Percentiles rank a stretch among this genome's conserved stretches.
These are phyloP conservation scores for Tuctoria greenei DNA, from an alignment of 176 grass and related monocot species.

Conservation along the genomic window DNA sequence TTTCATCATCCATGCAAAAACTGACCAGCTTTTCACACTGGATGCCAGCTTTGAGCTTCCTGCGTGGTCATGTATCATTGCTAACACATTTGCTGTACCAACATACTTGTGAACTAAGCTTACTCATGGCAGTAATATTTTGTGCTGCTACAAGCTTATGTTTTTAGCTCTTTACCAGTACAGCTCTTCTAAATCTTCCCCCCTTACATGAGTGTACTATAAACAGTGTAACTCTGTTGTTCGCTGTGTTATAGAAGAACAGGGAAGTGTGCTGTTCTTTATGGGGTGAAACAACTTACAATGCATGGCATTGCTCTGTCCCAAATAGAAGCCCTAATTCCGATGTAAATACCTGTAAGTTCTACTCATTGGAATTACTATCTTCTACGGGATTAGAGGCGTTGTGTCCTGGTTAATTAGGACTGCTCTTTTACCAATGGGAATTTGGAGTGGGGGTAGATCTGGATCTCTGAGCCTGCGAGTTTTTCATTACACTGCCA, in stretches of 20 bases:
- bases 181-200: constrained; percentile 28
- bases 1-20: constrained; percentile 49
- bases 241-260: constrained; percentile 11
- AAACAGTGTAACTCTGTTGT: constrained; percentile 23
- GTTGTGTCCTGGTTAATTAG: constrained; percentile 46
- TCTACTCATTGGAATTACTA: constrained; percentile 57
- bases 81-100: constrained; percentile 24
- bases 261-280: constrained; percentile 28
- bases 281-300: constrained; percentile 39
- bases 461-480: constrained; percentile 57
- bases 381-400: constrained; percentile 62
- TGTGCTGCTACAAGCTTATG: constrained; percentile 17
- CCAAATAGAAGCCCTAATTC: constrained; percentile 60
- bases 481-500: constrained; percentile 30
- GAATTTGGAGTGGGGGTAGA: constrained; percentile 57
- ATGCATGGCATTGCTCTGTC: constrained; percentile 33
- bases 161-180: constrained; percentile 36
- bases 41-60: constrained; percentile 32
- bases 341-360: constrained; percentile 60
- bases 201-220: neutral
- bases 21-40: constrained; percentile 44
- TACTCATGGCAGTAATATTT: constrained; percentile 12
- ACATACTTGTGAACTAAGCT: constrained; percentile 45
- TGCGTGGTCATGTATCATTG: constrained; percentile 43
- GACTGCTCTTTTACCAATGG: constrained; percentile 63